Evolutionary conservation across 805 yeast genomes (phyloP).

Genomic region (Lachancea kluyveri): DNA sequence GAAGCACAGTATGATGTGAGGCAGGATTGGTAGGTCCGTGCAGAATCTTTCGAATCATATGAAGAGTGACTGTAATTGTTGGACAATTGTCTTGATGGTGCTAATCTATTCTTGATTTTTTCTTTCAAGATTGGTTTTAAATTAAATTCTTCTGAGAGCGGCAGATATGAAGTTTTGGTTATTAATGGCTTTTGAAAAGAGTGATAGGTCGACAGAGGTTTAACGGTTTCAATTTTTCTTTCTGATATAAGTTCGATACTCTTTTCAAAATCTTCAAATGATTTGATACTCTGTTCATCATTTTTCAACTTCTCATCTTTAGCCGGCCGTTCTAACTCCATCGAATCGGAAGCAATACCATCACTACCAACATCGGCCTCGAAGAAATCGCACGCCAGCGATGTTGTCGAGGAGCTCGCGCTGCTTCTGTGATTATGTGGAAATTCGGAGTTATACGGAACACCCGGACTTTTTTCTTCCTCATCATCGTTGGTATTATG

Average conservation of each 20-base stretch:
- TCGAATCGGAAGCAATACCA: no score
- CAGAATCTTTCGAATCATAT: conserved; percentile 24
- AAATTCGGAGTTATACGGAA: no score
- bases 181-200: conserved; percentile 6
- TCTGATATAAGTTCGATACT: conserved; percentile 14
- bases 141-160: not conserved
- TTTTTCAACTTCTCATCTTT: no score
- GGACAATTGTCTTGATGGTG: conserved; percentile 22
- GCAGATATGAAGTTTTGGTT: no score
- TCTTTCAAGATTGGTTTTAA: not conserved
- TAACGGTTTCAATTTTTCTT: conserved; percentile 5
- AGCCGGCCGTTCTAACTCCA: no score
- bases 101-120: not conserved
- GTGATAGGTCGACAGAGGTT: conserved; percentile 7
- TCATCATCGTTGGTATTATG: no score
- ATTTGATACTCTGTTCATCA: not conserved
- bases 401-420: not conserved
- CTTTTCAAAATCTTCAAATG: conserved; percentile 5
- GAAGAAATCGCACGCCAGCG: not conserved
- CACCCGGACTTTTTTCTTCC: no score
- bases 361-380: not conserved
- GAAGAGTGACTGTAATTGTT: conserved; percentile 22
- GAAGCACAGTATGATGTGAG: conserved; percentile 13
- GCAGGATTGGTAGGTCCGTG: conserved; percentile 15
- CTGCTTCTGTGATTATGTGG: no score